phyloP scores from a whole-genome alignment of 768 basidiomycete species.

The Suillus plorans region DNA sequence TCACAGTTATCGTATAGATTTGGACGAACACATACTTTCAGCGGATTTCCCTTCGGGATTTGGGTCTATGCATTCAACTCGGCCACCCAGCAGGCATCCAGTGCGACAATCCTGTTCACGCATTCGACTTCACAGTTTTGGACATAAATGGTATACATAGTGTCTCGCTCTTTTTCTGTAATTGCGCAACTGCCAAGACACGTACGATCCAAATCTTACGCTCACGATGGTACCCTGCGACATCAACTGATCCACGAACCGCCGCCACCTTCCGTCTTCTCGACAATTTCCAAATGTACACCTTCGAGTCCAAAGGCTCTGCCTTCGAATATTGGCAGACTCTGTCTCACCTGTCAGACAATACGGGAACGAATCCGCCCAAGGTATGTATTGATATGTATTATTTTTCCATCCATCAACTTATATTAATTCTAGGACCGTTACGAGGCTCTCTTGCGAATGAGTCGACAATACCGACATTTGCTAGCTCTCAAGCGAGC shows the following conservation, averaged over 20 bases:
- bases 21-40: conserved; percentile 17
- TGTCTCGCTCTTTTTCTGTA: conserved; percentile 15
- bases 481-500: not conserved
- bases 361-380: conserved; percentile 17
- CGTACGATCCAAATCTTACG: conserved; percentile 11
- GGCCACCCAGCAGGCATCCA: conserved; percentile 15
- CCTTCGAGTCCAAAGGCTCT: conserved; percentile 28
- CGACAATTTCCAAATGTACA: conserved; percentile 24
- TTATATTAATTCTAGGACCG: not conserved
- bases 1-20: not conserved
- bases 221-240: conserved; percentile 12
- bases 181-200: conserved; percentile 8
- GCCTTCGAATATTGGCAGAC: conserved; percentile 30
- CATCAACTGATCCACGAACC: conserved; percentile 21
- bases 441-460: not conserved
- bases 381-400: not conserved
- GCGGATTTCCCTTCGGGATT: conserved; percentile 6
- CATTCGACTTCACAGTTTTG: conserved; percentile 25
- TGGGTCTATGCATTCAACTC: conserved; percentile 22
- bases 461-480: conserved; percentile 3
- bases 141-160: conserved; percentile 21
- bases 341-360: conserved; percentile 23
- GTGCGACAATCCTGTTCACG: conserved; percentile 4
- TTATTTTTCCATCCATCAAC: not conserved
- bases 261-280: conserved; percentile 28